Conservation (phyloP, 1,139 yeast genomes). For the Spencermartinsiella ligniputridi region DNA sequence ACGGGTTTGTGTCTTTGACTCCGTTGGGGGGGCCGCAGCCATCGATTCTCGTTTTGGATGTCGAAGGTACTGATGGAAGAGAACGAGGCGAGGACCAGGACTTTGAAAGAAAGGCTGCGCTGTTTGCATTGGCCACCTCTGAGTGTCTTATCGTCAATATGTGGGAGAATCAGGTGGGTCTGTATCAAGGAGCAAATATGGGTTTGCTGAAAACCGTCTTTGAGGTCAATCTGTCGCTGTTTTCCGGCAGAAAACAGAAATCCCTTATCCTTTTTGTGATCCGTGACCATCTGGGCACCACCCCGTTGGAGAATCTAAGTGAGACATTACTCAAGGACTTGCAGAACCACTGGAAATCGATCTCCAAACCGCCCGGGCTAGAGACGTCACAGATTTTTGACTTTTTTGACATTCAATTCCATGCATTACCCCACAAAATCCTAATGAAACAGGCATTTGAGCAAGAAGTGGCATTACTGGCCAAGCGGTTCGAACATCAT, state of each 20-base stretch:
- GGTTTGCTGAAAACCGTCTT: conserved; percentile 91
- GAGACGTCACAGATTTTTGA: conserved; percentile 58
- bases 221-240: conserved; percentile 85
- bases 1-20: conserved; percentile 16
- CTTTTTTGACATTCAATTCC: conserved; percentile 81
- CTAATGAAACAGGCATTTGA: conserved; percentile 71
- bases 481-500: conserved; percentile 47
- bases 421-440: conserved; percentile 79
- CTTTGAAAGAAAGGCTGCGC: conserved; percentile 92
- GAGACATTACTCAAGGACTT: conserved; percentile 67
- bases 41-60: conserved; percentile 81
- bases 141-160: conserved; percentile 87
- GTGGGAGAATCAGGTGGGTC: conserved; percentile 97
- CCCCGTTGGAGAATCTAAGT: conserved; percentile 72
- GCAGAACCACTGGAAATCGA: conserved; percentile 68
- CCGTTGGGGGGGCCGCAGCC: not conserved
- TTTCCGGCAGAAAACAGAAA: conserved; percentile 48
- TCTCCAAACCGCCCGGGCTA: conserved; percentile 58
- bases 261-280: conserved; percentile 81
- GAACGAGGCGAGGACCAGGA: conserved; percentile 99
- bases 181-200: conserved; percentile 97
- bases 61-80: conserved; percentile 97
- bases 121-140: conserved; percentile 88
- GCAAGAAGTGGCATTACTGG: conserved; percentile 58
- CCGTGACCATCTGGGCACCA: conserved; percentile 85